A percentile compares a stretch with the other conserved stretches of the same genome.
These are phyloP conservation scores for Pulveroboletus sp. DNA, from an alignment of 768 basidiomycete genomes.

Conservation along the genomic window DNA sequence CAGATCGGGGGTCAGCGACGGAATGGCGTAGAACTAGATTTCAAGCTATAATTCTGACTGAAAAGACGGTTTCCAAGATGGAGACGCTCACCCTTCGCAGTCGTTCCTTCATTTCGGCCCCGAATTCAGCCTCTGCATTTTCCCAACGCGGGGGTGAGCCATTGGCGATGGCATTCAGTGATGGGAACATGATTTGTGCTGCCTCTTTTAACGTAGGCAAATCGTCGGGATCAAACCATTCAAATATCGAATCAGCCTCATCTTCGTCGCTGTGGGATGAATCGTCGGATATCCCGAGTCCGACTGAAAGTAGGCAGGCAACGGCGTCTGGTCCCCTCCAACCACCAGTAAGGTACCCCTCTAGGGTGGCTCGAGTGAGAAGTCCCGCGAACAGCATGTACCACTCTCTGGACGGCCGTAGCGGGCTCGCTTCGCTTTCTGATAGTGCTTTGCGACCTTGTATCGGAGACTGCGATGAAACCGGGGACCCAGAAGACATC, in stretches of 20 bases:
- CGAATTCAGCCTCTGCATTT: slow-evolving; percentile 66
- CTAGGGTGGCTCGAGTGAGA: slow-evolving; percentile 76
- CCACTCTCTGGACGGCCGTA: slow-evolving; percentile 74
- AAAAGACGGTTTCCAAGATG: neutral
- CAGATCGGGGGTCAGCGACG: slow-evolving; percentile 65
- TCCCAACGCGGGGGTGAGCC: slow-evolving; percentile 34
- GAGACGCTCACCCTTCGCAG: slow-evolving; percentile 55
- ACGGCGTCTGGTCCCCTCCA: slow-evolving; percentile 73
- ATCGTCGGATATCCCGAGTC: slow-evolving; percentile 45
- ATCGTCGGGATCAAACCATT: slow-evolving; percentile 70
- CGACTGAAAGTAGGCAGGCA: slow-evolving; percentile 70
- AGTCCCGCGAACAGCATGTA: slow-evolving; percentile 75
- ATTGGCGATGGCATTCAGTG: slow-evolving; percentile 33
- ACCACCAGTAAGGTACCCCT: slow-evolving; percentile 78
- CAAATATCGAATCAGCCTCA: slow-evolving; percentile 41
- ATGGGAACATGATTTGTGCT: slow-evolving; percentile 64
- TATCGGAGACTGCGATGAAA: slow-evolving; percentile 11
- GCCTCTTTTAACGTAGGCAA: slow-evolving; percentile 67
- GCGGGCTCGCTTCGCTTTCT: slow-evolving; percentile 44
- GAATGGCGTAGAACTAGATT: slow-evolving; percentile 74
- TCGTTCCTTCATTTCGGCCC: slow-evolving; percentile 69
- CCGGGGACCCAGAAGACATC: slow-evolving; percentile 8
- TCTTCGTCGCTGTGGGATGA: slow-evolving; percentile 27
- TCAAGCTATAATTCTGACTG: slow-evolving; percentile 6
- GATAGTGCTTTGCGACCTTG: slow-evolving; percentile 25